A percentile compares a stretch with the other conserved stretches of the same genome.
Conservation (phyloP, 2,329 filamentous ascomycete genomes). For the Coniella vitis region DNA sequence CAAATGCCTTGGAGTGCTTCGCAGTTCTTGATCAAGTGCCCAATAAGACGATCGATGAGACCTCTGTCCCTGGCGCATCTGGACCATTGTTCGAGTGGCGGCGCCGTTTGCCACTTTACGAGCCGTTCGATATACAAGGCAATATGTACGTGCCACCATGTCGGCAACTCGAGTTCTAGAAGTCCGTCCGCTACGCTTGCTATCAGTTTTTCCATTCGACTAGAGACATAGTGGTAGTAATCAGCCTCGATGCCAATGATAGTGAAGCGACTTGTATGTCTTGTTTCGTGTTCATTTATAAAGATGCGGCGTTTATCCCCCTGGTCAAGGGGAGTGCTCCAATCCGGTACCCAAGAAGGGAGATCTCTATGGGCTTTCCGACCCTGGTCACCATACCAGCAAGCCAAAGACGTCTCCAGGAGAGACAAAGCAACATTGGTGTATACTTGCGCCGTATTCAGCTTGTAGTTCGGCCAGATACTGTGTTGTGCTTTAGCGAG, state of each 20-base stretch:
- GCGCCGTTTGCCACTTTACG: no score
- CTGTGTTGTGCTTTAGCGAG: not conserved
- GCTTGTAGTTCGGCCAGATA: not conserved
- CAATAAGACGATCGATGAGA: no score
- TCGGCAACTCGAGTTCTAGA: no score
- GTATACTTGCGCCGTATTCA: conserved; percentile 1
- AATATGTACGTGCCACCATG: no score
- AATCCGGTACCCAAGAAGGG: conserved; percentile 10
- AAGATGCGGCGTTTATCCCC: conserved; percentile 3
- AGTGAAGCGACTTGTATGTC: not conserved
- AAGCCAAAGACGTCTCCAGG: not conserved
- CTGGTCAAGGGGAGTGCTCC: not conserved
- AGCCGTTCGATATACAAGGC: no score
- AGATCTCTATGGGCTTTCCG: conserved; percentile 2
- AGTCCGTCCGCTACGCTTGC: no score
- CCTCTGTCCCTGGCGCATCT: no score
- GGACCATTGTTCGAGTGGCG: no score
- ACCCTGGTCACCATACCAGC: conserved; percentile 7
- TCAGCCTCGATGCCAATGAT: not conserved
- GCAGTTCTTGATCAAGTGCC: no score
- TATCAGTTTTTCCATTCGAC: no score
- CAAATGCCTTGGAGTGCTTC: no score
- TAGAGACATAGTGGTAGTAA: no score
- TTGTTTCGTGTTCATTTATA: not conserved
- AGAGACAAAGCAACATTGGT: not conserved